A percentile compares a stretch with the other conserved stretches of the same genome.
These are phyloP conservation scores for Berkeleyomyces rouxiae DNA, from an alignment of 2,329 filamentous ascomycete species.

Conservation along the genomic window DNA sequence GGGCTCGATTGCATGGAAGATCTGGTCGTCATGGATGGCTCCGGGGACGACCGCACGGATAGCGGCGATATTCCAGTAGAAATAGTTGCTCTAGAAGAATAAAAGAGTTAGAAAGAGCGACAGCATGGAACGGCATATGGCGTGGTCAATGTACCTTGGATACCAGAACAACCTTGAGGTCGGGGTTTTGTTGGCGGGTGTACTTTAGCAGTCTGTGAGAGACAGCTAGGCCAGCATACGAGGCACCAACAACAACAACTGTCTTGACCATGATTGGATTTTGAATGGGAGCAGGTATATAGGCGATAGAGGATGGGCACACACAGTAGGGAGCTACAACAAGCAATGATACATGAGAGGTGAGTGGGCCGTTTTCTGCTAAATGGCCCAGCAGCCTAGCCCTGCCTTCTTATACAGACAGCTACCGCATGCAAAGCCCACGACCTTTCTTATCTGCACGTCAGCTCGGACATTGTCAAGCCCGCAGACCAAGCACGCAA, in stretches of 20 bases:
- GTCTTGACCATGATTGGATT: slow-evolving; percentile 29
- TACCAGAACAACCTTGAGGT: slow-evolving; percentile 38
- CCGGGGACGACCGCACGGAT: slow-evolving; percentile 38
- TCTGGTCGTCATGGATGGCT: slow-evolving; percentile 30
- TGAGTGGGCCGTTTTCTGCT: background rate
- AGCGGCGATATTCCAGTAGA: slow-evolving; percentile 42
- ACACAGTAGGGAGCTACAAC: background rate
- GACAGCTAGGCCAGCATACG: slow-evolving; percentile 35
- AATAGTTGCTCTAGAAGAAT: slow-evolving; percentile 32
- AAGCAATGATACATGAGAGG: background rate
- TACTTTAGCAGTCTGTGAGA: slow-evolving; percentile 40
- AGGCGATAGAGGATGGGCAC: background rate
- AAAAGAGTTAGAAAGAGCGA: background rate
- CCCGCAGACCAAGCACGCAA: background rate
- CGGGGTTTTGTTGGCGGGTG: slow-evolving; percentile 26
- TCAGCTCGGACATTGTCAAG: background rate
- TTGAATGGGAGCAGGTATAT: background rate
- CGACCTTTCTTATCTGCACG: background rate
- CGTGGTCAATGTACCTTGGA: slow-evolving; percentile 29
- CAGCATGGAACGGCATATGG: no score
- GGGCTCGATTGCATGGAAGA: slow-evolving; percentile 32
- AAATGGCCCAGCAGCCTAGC: background rate
- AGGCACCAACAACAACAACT: slow-evolving; percentile 37
- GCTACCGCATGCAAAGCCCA: background rate
- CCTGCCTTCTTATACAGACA: background rate